Conservation (phyloP, 495 filamentous ascomycete genomes). For the Hyaloscypha hepaticicola region DNA sequence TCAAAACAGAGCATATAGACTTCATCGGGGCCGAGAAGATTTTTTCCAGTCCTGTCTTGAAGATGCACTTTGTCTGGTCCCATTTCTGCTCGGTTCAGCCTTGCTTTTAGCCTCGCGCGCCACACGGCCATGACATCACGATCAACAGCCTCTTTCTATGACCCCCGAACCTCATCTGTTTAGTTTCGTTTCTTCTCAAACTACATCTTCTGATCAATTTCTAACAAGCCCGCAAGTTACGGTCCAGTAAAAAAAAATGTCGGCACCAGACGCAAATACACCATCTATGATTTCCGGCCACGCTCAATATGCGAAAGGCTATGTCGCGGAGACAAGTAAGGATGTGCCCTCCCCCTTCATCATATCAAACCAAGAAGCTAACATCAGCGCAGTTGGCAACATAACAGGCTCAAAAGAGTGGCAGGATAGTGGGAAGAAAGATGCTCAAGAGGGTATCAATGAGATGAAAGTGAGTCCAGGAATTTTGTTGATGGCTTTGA, state of each 20-base stretch:
- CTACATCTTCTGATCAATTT: background rate
- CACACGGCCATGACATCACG: background rate
- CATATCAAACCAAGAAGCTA: background rate
- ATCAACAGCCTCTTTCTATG: background rate
- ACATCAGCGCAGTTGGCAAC: conserved; percentile 10
- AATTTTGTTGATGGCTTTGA: background rate
- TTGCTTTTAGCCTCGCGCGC: background rate
- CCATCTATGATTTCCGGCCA: conserved; percentile 21
- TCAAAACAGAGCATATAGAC: too few species aligned
- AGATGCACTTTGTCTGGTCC: too few species aligned
- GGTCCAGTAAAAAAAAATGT: conserved; percentile 9
- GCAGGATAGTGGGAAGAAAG: conserved; percentile 28
- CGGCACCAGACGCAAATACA: conserved; percentile 10
- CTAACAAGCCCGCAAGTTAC: background rate
- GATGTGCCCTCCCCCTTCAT: background rate
- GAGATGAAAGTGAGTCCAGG: conserved; percentile 20
- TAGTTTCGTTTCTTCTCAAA: background rate
- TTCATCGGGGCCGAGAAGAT: too few species aligned
- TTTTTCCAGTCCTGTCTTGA: too few species aligned
- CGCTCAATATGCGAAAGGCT: conserved; percentile 25
- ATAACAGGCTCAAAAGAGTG: conserved; percentile 24
- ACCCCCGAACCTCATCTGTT: background rate
- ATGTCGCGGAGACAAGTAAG: conserved; percentile 18
- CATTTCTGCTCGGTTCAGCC: background rate
- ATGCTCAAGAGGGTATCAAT: conserved; percentile 22